Base-by-base conservation (phyloP, 441 rosid species). In the Manihot esculenta region DNA sequence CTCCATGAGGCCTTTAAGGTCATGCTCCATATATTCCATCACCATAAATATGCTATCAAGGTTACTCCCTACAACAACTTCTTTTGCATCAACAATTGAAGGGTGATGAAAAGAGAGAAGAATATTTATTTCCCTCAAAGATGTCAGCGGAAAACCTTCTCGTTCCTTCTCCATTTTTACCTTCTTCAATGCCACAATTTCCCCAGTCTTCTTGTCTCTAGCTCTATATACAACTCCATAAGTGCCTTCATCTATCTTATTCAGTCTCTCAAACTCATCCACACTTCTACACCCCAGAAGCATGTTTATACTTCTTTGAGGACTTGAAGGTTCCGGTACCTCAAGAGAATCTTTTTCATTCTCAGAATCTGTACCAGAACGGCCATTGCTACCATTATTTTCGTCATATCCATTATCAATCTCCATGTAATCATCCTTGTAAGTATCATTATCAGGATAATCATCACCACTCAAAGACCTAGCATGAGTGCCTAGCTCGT, bases 21-120 rank as follows among this genome's bases (percentile, higher is more conserved):
- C 99, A 83, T 95, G 99, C 81, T 95, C 99, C 99, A 95, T 95
- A 76, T 95, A 95, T 77, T 95, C 99, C 99, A 95, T 95, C 72
- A 89, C 99, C 99, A 95, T 95, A 80, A 86, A 95, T 77, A 95
- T 95, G 82, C 96, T 95, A 80, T 95, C 97, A 71, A 95, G 92
- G 80, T 77, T 95, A 79, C 92, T 85, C 72, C 99, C 99, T 51
- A 95, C 98, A 66, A 95, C 99, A 79, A 95, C 98, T 86, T 95
- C 99, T 82, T 95, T 95, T 65, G 93, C 99, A 79, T 95, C 99
- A 75, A 95, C 99, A 61, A 95, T 85, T 44, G 99, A 91, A 30
- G 95, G 88, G 74, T 95, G 97, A 76, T 95, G 95, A 81, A 92
- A 95, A 11, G 99, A 93, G 76, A 95, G 97, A 79, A 95, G 95